A percentile compares a stretch with the other conserved stretches of the same genome.
These are phyloP conservation scores for Nakaseomyces uthaithaninus DNA, from an alignment of 1,139 yeast species.

Conservation along the genomic window DNA sequence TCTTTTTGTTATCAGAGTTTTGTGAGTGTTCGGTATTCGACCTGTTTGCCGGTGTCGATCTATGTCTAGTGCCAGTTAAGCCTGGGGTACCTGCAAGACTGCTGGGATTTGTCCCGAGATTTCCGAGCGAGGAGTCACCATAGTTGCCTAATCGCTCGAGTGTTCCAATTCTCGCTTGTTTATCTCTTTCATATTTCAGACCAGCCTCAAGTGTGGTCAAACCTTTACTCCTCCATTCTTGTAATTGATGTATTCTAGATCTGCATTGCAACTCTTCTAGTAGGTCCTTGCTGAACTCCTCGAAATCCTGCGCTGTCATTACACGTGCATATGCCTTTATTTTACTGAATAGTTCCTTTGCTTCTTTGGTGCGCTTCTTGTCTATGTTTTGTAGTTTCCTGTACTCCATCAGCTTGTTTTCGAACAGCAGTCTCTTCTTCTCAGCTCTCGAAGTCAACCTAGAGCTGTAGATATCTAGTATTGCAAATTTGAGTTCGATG, in stretches of 20 bases:
- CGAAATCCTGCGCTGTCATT: slow-evolving; percentile 74
- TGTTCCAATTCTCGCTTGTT: slow-evolving; percentile 51
- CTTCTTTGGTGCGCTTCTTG: slow-evolving; percentile 81
- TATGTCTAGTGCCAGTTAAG: slow-evolving; percentile 19
- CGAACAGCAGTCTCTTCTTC: slow-evolving; percentile 71
- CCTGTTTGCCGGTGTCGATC: slow-evolving; percentile 25
- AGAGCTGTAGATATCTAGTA: slow-evolving; percentile 81
- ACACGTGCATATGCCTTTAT: slow-evolving; percentile 76
- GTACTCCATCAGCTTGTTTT: slow-evolving; percentile 74
- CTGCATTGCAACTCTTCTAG: slow-evolving; percentile 72
- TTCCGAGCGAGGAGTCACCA: slow-evolving; percentile 12
- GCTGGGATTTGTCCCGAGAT: slow-evolving; percentile 11
- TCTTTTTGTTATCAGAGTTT: slow-evolving; percentile 35
- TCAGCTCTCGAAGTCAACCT: slow-evolving; percentile 88
- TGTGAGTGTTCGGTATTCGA: slow-evolving; percentile 24
- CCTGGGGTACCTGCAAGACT: slow-evolving; percentile 10
- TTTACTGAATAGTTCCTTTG: slow-evolving; percentile 66
- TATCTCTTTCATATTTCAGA: slow-evolving; percentile 79
- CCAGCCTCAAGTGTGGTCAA: slow-evolving; percentile 80
- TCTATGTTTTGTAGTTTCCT: slow-evolving; percentile 49
- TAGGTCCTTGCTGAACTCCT: slow-evolving; percentile 61
- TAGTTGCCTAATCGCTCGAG: slow-evolving; percentile 49
- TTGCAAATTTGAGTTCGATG: slow-evolving; percentile 78
- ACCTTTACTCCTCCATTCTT: slow-evolving; percentile 89
- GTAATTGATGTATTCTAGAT: slow-evolving; percentile 76